Percentiles rank a stretch among this genome's conserved stretches.
These are phyloP conservation scores for Capniomyces stellatus DNA, from an alignment of 371 early-diverging fungal genomes.

Conservation along the genomic window DNA sequence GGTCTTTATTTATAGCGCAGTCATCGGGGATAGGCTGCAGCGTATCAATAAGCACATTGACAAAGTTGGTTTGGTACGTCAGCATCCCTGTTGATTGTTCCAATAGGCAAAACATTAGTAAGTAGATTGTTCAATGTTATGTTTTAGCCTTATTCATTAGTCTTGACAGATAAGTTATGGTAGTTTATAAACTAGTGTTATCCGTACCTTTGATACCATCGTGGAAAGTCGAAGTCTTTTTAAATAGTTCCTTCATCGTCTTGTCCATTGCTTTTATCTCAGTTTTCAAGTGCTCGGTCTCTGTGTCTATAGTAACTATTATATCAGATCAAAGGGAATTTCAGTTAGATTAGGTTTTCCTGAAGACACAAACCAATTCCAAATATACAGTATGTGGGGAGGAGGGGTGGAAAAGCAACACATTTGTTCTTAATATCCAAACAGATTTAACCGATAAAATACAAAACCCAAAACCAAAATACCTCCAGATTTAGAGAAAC, in stretches of 20 bases:
- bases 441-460: neutral
- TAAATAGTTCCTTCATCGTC: slow-evolving; percentile 23
- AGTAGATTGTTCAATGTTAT: neutral
- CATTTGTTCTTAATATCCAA: neutral
- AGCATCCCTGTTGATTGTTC: slow-evolving; percentile 2
- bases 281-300: slow-evolving; percentile 27
- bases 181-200: too few relatives aligned
- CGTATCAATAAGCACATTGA: neutral
- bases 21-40: too few relatives aligned
- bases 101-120: too few relatives aligned
- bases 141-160: neutral
- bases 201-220: slow-evolving; percentile 29
- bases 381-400: neutral
- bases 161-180: too few relatives aligned
- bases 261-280: slow-evolving; percentile 30
- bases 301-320: slow-evolving; percentile 28
- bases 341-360: neutral
- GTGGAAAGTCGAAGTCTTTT: slow-evolving; percentile 34
- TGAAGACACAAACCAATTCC: too few relatives aligned
- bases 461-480: neutral
- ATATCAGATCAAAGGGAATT: neutral
- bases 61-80: neutral
- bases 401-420: neutral
- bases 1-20: neutral
- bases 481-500: slow-evolving; percentile 1